These are phyloP conservation scores for Trifolium subterraneum DNA, from an alignment of 306 rosid genomes.

Conservation along the genomic window DNA sequence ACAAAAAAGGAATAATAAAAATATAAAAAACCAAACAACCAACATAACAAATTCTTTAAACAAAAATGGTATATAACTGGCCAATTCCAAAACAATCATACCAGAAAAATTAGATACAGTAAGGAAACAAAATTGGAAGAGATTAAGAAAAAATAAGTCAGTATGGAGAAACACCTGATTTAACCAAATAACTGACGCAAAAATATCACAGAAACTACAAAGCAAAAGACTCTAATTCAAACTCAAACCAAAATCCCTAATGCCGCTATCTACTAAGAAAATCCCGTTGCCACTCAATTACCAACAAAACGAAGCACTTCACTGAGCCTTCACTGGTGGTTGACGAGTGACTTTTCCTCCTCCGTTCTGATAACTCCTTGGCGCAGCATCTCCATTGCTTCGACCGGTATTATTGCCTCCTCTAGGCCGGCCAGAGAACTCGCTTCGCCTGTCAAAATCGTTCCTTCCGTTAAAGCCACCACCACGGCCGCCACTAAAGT, in stretches of 20 bases:
- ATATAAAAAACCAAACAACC: not conserved
- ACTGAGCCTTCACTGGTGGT: constrained; percentile 47
- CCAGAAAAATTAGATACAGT: constrained; percentile 42
- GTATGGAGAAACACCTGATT: constrained; percentile 15
- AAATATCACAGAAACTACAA: constrained; percentile 34
- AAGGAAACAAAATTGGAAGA: constrained; percentile 45
- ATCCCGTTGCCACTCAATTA: constrained; percentile 38
- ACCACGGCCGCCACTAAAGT: constrained; percentile 57
- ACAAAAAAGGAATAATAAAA: not conserved
- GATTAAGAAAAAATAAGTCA: not conserved
- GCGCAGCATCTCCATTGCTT: constrained; percentile 50
- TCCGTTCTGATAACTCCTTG: constrained; percentile 56
- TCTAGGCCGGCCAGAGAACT: constrained; percentile 56
- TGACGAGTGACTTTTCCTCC: constrained; percentile 58
- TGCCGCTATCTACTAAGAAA: constrained; percentile 49
- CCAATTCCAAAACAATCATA: constrained; percentile 44
- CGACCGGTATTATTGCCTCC: constrained; percentile 49
- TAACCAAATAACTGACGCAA: constrained; percentile 22
- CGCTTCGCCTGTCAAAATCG: constrained; percentile 64
- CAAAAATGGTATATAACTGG: constrained; percentile 38
- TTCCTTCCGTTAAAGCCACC: constrained; percentile 58
- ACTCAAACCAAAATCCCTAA: constrained; percentile 34
- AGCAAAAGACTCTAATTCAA: constrained; percentile 25
- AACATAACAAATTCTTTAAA: not conserved
- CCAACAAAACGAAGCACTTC: constrained; percentile 32